Conservation (phyloP, 208 protist species). For the Porcisia deanei region DNA sequence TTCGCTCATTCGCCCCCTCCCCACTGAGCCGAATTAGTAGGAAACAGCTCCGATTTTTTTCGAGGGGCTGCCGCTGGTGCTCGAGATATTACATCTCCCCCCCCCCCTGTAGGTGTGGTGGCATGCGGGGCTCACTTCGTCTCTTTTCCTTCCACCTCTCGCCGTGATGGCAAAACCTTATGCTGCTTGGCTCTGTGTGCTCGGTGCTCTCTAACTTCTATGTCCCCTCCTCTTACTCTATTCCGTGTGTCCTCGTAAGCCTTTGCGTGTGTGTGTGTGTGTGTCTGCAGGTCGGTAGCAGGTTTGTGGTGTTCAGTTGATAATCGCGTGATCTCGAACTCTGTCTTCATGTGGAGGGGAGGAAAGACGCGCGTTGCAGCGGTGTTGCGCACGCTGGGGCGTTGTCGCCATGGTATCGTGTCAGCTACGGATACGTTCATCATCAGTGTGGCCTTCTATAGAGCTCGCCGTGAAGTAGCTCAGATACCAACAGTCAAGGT, state of each 20-base stretch:
- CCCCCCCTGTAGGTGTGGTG: neutral
- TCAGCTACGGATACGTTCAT: neutral
- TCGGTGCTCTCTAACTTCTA: neutral
- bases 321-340: neutral
- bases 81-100: neutral
- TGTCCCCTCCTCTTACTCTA: neutral
- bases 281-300: neutral
- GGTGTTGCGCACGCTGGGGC: neutral
- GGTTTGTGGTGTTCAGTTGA: neutral
- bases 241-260: neutral
- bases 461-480: neutral
- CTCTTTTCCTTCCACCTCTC: neutral
- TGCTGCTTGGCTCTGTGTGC: neutral
- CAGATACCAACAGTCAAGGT: neutral
- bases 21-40: no score
- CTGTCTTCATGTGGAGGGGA: neutral
- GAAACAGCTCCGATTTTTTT: no score
- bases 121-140: neutral
- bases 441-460: neutral
- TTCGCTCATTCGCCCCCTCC: no score
- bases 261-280: no score
- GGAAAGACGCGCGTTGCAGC: neutral
- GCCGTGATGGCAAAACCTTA: neutral
- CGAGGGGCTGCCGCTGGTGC: no score
- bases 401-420: neutral